Conservation (phyloP, 2,329 filamentous ascomycete species). For the Colletotrichum liriopes region DNA sequence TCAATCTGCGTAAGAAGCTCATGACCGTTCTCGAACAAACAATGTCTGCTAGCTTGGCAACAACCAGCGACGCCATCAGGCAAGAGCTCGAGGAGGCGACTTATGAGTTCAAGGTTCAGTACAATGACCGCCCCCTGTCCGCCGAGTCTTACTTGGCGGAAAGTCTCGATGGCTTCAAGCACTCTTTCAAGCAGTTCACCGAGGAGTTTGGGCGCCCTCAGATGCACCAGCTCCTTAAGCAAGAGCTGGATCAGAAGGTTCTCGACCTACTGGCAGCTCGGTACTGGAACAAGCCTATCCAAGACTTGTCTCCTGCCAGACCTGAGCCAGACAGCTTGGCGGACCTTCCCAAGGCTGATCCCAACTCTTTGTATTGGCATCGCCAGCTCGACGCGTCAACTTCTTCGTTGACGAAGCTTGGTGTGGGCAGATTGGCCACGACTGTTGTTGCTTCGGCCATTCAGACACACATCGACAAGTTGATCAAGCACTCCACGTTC, state of each 20-base stretch:
- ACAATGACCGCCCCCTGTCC: slow-evolving; percentile 94
- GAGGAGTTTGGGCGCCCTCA: slow-evolving; percentile 91
- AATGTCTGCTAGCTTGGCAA: slow-evolving; percentile 93
- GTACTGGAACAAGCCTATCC: slow-evolving; percentile 97
- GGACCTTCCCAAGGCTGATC: slow-evolving; percentile 87
- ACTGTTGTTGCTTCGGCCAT: slow-evolving; percentile 92
- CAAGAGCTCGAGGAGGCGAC: slow-evolving; percentile 97
- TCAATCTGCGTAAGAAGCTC: slow-evolving; percentile 91
- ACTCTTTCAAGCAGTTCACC: slow-evolving; percentile 95
- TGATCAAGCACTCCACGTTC: slow-evolving; percentile 88
- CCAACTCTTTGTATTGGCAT: slow-evolving; percentile 91
- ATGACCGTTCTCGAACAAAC: slow-evolving; percentile 98
- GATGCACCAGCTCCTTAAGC: slow-evolving; percentile 90
- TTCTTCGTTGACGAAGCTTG: slow-evolving; percentile 92
- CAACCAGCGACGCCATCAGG: slow-evolving; percentile 91
- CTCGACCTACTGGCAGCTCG: slow-evolving; percentile 92
- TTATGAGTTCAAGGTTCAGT: slow-evolving; percentile 99
- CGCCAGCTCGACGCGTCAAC: slow-evolving; percentile 94
- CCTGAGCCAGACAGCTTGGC: slow-evolving; percentile 81
- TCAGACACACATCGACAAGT: slow-evolving; percentile 84
- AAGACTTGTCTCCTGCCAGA: slow-evolving; percentile 79
- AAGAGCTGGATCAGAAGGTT: slow-evolving; percentile 94
- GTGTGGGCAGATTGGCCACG: slow-evolving; percentile 92
- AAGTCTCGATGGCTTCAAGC: slow-evolving; percentile 95
- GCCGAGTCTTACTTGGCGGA: slow-evolving; percentile 98